Evolutionary conservation across 768 basidiomycete species (phyloP), one percentile per base, ranked within the genome.

Genomic region (Hygrophorus pudorinus): DNA sequence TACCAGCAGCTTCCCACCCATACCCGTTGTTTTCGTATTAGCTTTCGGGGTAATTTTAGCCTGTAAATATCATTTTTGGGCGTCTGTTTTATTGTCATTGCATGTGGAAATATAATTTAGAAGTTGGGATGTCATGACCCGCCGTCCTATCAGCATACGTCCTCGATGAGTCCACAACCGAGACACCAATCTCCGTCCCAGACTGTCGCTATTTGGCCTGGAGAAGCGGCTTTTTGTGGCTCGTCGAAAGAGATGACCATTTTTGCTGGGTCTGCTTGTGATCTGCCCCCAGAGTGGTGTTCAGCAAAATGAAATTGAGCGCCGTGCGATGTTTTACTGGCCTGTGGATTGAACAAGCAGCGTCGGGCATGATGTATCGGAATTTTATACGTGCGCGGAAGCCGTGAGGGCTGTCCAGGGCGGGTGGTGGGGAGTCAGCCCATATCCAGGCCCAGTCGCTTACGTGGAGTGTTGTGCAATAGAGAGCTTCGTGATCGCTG

Each of bases 161-260:
- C 50, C 2, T 56, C 49, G 39, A 96, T 91, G 5, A 72, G 62
- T 27, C 89, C 92, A 55, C 83, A 85, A 2, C 92, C 92, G 24
- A 94, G 66, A 60, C 89, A 92, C 79, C 82, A 83, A 36, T 79
- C 71, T 2, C 68, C 78, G 45, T 78, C 71, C 60, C 80, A 96
- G 2, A 94, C 51, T 0, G 75, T 79, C 5, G 80, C 81, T 21
- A 85, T 75, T 61, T 97, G 93, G 1, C 93, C 93, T 0, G 79
- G 75, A 0, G 87, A 71, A 12, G 91, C 78, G 5, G 78, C 82
- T 33, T 75, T 72, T 39, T 85, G 68, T 0, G 82, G 77, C 29
- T 71, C 60, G 31, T 72, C 67, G 50, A 86, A 82, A 0, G 60
- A 53, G 35, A 89, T 68, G 2, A 53, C 45, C 4, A 75, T 51